Base-by-base conservation (phyloP, 2,329 filamentous ascomycete species). In the Diaporthe humulicola region DNA sequence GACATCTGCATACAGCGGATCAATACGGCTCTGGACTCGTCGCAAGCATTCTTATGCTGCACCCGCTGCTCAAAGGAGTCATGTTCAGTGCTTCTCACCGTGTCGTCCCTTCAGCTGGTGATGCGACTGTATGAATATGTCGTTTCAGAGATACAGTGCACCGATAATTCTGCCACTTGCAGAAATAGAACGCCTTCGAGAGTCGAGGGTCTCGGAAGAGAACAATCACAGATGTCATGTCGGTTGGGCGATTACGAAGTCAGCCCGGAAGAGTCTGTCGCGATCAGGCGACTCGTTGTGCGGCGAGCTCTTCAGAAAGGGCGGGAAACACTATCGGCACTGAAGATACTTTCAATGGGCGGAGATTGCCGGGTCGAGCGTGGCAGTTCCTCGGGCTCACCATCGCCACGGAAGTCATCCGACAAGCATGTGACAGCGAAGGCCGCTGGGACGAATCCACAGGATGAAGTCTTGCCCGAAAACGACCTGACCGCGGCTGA, bases 241-340 rank as follows among this genome's bases (percentile, higher is more conserved):
- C 58, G 58, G 15, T 22, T 64, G 25, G 58, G 58, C 14, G 58
- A 64, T 15, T 64, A 64, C 25, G 58, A 45, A 45, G 58, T 42
- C 58, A 64, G 58, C 22, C 58, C 58, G 8, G 58, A 64, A 28
- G 58, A 64, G 2, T 64, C 58, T 1, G 58, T 15, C 9, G 58
- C 58, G 4, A 64, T 64, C 40, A 38, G 58, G 15, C 38, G 40
- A 22, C 25, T 64, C 0, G 38, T 64, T 4, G 58, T 64, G 58
- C 38, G 58, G 58, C n/a, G 58, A 8, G 58, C 58, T 10, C 58
- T 64, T 15, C 40, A 64, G 40, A 64, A 64, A 48, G 40, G 60
- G 4, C 15, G 28, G 5, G 60, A 48, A 8, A 22, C 19, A 1
- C 25, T 64, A 4, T 17, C 25, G 25, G 40, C 17, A 40, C 40